These are phyloP conservation scores for Elsinoe batatas DNA, from an alignment of 2,329 filamentous ascomycete genomes.

Conservation along the genomic window DNA sequence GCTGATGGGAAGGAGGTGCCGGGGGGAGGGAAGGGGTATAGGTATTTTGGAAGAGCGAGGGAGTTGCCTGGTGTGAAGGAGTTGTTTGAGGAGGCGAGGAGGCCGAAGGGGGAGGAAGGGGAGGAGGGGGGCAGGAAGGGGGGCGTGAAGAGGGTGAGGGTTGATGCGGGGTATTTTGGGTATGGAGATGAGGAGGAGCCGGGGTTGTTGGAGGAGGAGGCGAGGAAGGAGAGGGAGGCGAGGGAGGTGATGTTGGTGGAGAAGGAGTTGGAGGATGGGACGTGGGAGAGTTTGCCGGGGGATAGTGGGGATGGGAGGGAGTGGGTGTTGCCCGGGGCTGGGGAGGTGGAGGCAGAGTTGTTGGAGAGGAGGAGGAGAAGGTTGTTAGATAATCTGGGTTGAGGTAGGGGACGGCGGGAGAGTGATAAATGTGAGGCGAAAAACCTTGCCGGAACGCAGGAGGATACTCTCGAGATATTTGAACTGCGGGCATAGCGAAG, in stretches of 20 bases:
- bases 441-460: not conserved
- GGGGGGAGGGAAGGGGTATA: constrained; percentile 76
- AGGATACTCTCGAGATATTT: not conserved
- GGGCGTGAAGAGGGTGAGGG: constrained; percentile 60
- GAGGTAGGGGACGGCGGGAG: constrained; percentile 8
- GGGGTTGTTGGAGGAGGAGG: constrained; percentile 69
- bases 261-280: constrained; percentile 34
- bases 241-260: constrained; percentile 51
- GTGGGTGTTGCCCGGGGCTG: constrained; percentile 76
- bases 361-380: constrained; percentile 75
- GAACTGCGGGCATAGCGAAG: too few relatives aligned
- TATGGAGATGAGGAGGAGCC: constrained; percentile 95
- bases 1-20: constrained; percentile 48
- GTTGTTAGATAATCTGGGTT: constrained; percentile 68
- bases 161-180: constrained; percentile 92
- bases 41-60: constrained; percentile 82
- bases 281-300: constrained; percentile 79
- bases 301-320: constrained; percentile 71
- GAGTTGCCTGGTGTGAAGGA: constrained; percentile 95
- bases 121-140: constrained; percentile 54
- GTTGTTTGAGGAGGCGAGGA: constrained; percentile 71
- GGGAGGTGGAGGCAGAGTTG: constrained; percentile 90
- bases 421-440: not conserved
- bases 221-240: constrained; percentile 68
- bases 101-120: constrained; percentile 42